Evolutionary conservation across 2,329 filamentous ascomycete genomes (phyloP).

Genomic region (Zalaria obscura): DNA sequence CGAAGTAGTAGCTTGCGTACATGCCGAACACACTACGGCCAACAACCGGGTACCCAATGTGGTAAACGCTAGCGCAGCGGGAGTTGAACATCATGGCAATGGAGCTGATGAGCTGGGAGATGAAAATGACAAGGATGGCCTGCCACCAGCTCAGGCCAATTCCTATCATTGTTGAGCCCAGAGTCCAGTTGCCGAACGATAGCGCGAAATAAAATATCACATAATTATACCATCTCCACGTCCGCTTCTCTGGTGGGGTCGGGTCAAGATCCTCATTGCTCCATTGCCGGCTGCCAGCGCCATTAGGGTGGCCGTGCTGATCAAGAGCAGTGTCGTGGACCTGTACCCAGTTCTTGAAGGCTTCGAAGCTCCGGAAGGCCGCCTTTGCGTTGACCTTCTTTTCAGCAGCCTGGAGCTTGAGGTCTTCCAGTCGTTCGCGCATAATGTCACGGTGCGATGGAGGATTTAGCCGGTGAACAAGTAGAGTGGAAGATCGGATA

Average conservation of each 20-base stretch:
- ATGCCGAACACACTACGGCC: constrained; percentile 27
- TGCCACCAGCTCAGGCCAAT: constrained; percentile 33
- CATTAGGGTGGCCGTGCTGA: constrained; percentile 7
- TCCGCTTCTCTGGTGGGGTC: constrained; percentile 23
- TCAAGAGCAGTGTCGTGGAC: constrained; percentile 11
- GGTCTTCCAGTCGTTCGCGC: background rate
- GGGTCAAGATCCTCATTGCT: constrained; percentile 21
- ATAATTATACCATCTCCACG: constrained; percentile 27
- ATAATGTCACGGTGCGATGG: background rate
- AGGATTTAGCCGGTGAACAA: too few relatives aligned
- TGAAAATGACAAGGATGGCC: constrained; percentile 29
- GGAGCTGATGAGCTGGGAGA: constrained; percentile 26
- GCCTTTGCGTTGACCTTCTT: constrained; percentile 6
- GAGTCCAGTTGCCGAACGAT: constrained; percentile 28
- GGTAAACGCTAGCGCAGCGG: constrained; percentile 26
- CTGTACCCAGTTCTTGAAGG: constrained; percentile 11
- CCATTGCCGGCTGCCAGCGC: constrained; percentile 3
- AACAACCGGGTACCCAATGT: constrained; percentile 28
- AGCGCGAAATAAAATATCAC: constrained; percentile 25
- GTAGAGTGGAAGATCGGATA: too few relatives aligned
- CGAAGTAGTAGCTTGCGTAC: constrained; percentile 29
- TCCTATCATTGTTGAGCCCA: constrained; percentile 25
- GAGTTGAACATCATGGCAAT: constrained; percentile 32
- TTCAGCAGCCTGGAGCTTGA: constrained; percentile 3
- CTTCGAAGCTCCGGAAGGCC: constrained; percentile 11